Percentiles rank a stretch among this genome's conserved stretches.
Evolutionary conservation across 345 rosid genomes (phyloP).

Genomic region (Hibiscus tridactylites): DNA sequence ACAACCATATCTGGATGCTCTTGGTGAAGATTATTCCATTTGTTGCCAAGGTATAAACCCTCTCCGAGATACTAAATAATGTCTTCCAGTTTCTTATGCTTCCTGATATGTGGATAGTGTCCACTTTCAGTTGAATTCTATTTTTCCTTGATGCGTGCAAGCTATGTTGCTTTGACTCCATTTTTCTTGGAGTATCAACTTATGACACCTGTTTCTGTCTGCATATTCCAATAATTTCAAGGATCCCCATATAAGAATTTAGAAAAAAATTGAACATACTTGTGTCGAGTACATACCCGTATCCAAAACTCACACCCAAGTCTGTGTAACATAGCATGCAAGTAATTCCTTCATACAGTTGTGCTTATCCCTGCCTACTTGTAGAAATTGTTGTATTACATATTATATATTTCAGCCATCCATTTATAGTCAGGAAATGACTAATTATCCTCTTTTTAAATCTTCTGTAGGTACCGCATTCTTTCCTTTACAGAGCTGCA

Average conservation of each 20-base stretch:
- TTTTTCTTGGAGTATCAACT: background rate
- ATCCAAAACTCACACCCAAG: background rate
- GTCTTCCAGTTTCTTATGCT: background rate
- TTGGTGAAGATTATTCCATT: slow-evolving; percentile 66
- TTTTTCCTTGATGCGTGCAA: background rate
- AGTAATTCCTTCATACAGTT: background rate
- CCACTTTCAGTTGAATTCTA: background rate
- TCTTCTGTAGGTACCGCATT: slow-evolving; percentile 71
- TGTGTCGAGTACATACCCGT: background rate
- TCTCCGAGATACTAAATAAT: background rate
- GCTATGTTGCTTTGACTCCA: background rate
- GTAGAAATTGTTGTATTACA: background rate
- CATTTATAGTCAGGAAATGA: background rate
- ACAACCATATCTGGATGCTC: slow-evolving; percentile 59
- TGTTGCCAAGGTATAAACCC: slow-evolving; percentile 63
- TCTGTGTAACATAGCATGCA: background rate
- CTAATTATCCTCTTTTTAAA: background rate
- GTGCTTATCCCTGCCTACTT: background rate
- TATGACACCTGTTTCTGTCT: background rate
- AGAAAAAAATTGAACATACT: background rate
- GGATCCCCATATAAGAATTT: background rate
- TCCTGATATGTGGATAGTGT: background rate
- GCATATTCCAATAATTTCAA: background rate
- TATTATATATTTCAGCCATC: background rate
- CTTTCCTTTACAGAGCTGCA: slow-evolving; percentile 86